A percentile compares a stretch with the other conserved stretches of the same genome.
phyloP scores from a whole-genome alignment of 2,329 filamentous ascomycete species.

The Ophiostoma populinum region DNA sequence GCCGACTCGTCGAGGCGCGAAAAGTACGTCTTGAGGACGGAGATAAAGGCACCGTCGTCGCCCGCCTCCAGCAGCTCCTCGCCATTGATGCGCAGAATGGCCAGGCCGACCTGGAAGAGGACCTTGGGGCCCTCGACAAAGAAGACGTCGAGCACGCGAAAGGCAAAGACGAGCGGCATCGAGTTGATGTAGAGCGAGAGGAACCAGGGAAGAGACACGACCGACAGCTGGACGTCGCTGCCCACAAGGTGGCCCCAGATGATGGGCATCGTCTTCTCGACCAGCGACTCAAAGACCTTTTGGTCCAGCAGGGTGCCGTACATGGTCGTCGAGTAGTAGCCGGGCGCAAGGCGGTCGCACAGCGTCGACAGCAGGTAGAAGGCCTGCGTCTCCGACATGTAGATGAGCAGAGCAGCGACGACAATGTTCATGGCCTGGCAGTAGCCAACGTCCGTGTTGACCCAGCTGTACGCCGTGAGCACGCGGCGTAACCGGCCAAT shows the following conservation, averaged over 20 bases:
- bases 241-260: slow-evolving; percentile 97
- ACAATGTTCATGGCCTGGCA: slow-evolving; percentile 99
- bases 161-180: slow-evolving; percentile 96
- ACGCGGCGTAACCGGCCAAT: slow-evolving; percentile 81
- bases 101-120: slow-evolving; percentile 86
- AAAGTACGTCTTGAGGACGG: slow-evolving; percentile 89
- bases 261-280: slow-evolving; percentile 98
- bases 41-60: slow-evolving; percentile 94
- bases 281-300: slow-evolving; percentile 89
- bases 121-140: slow-evolving; percentile 97
- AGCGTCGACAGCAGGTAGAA: slow-evolving; percentile 86
- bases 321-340: slow-evolving; percentile 98
- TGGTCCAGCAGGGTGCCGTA: slow-evolving; percentile 95
- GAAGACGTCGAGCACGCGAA: slow-evolving; percentile 91
- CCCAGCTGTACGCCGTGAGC: slow-evolving; percentile 94
- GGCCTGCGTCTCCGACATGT: slow-evolving; percentile 91
- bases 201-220: slow-evolving; percentile 96
- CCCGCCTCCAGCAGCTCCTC: slow-evolving; percentile 85
- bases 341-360: slow-evolving; percentile 82
- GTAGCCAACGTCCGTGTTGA: slow-evolving; percentile 86
- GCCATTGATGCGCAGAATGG: slow-evolving; percentile 93
- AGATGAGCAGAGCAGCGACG: slow-evolving; percentile 91
- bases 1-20: slow-evolving; percentile 85
- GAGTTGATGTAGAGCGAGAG: slow-evolving; percentile 97
- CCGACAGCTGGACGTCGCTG: slow-evolving; percentile 90